Base-by-base conservation (phyloP, 768 basidiomycete genomes). In the Phanerochaete sordida region DNA sequence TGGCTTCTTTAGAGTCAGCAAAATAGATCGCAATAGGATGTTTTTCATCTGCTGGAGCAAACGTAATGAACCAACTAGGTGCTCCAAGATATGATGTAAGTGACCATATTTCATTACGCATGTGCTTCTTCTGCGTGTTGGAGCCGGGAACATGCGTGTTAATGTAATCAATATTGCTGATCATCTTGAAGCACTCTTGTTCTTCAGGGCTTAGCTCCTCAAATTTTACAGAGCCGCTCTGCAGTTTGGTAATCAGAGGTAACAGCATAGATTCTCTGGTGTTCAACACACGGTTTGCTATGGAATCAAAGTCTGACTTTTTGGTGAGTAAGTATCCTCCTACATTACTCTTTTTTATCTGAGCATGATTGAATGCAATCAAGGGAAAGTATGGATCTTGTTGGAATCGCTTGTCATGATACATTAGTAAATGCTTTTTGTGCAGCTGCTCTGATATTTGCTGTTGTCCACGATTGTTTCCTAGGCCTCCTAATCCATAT, bases 341-440 rank as follows among this genome's bases (percentile, higher is more conserved):
- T 0, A 57, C 66, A 0, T 69, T 63, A 3, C 70, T 64, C 0
- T 56, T 59, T 47, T 70, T 75, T 2, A 78, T 70, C 53, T 79
- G 79, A 26, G 73, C 60, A 50, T 78, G 73, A 53, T 73, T 78
- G 57, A 78, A 78, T 0, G 70, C 75, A 31, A 76, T 59, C 30
- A 78, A 72, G 1, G 75, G 68, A 59, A 78, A 80, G 21, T 69
- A 58, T 1, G 63, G 8, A 57, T 79, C 76, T 0, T 24, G 60
- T 59, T 79, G 79, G 64, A 80, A 80, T 0, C 72, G 62, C 50
- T 75, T 75, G 56, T 78, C 77, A 57, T 75, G 69, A 62, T 77
- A 79, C 72, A 76, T 71, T 0, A 80, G 60, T 0, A 75, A 49
- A 19, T 64, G 49, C 23, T 59, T 58, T 24, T 73, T 75, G 37